Base-by-base conservation (phyloP, 2,329 filamentous ascomycete genomes). In the Rhynchosporium secalis region DNA sequence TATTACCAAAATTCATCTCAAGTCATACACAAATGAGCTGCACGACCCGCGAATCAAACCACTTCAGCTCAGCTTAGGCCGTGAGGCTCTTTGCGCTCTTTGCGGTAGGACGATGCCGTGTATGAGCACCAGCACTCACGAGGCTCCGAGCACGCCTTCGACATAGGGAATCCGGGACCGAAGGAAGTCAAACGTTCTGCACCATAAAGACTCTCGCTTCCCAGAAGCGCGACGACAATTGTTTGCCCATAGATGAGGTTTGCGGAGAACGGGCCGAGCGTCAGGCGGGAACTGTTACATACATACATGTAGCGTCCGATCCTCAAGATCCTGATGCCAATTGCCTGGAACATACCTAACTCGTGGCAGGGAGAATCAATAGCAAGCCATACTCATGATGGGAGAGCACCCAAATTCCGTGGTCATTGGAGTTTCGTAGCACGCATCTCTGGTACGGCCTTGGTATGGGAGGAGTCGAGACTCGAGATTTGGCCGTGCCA, bases 11-110 rank as follows among this genome's bases (percentile, higher is more conserved):
- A 47, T 15, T 38, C 51, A 57, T 54, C 43, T 28, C n/a, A 15
- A 10, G 41, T 49, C 43, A 58, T 49, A 33, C 45, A 48, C 29
- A 46, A n/a, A 20, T 40, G 40, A 63, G 8, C 58, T 58, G 58
- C 62, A 61, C 46, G 47, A 60, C 31, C 62, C 49, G 54, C 28
- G 31, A 59, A 65, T 65, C 62, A 65, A 65, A 65, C 62, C n/a
- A 10, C 45, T 38, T 38, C 20, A 58, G 41, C 41, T 47, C 43
- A 48, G 20, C 28, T 10, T 45, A 28, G 40, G 20, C 20, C 20
- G 20, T 20, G 51, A 54, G 36, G 51, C 13, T 12, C 54, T 62
- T 36, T 36, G 33, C 33, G 33, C 33, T 6, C 9, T 6, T 36
- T 20, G 20, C 20, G 20, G 20, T 29, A 55, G 41, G 33, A 47